A percentile compares a stretch with the other conserved stretches of the same genome.
Evolutionary conservation across 2,329 filamentous ascomycete genomes (phyloP).

Genomic region (Epichloe elymi): DNA sequence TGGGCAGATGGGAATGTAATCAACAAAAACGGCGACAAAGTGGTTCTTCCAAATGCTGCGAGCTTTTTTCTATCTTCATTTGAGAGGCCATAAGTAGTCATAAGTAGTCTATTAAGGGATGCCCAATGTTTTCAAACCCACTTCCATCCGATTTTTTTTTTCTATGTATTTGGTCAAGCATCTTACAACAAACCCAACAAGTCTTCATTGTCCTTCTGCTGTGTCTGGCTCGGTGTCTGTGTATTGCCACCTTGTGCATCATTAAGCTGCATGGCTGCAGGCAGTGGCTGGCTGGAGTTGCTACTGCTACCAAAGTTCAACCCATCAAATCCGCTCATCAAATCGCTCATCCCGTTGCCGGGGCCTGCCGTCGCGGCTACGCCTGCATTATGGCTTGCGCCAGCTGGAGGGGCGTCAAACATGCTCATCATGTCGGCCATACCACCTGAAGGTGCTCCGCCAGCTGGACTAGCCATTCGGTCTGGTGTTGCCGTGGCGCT

Average conservation of each 20-base stretch:
- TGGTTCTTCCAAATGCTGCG: too few species aligned
- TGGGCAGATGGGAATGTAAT: too few species aligned
- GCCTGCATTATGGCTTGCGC: constrained; percentile 25
- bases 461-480: constrained; percentile 50
- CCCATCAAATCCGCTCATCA: constrained; percentile 79
- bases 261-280: constrained; percentile 45
- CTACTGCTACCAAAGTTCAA: constrained; percentile 55
- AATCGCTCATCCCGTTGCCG: constrained; percentile 61
- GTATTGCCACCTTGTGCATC: constrained; percentile 16
- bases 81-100: neutral
- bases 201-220: constrained; percentile 49
- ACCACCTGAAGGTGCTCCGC: constrained; percentile 27
- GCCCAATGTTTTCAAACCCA: neutral
- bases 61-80: neutral
- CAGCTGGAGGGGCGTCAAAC: constrained; percentile 48
- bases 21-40: too few species aligned
- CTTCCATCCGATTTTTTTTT: neutral
- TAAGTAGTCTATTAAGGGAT: constrained; percentile 1
- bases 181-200: constrained; percentile 32
- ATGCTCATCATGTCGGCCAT: constrained; percentile 56
- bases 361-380: constrained; percentile 22
- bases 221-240: constrained; percentile 22
- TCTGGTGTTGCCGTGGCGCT: constrained; percentile 50
- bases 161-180: neutral
- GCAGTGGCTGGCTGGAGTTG: constrained; percentile 43